A percentile compares a stretch with the other conserved stretches of the same genome.
Evolutionary conservation across 1,284 basidiomycete species (phyloP).

Genomic region (Mixia osmundae): DNA sequence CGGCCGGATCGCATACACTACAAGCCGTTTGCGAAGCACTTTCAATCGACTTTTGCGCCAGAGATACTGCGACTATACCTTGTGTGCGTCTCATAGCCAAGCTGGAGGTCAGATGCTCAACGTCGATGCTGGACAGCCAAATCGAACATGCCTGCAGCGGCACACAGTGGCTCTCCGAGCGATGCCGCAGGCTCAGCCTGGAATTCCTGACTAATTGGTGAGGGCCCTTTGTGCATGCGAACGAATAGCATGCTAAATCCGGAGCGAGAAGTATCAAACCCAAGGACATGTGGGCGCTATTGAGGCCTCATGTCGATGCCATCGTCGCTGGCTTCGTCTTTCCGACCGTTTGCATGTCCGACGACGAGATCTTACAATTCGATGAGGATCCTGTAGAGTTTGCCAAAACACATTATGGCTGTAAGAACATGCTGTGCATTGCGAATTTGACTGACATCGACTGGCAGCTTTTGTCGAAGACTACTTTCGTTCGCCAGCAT

Average conservation of each 20-base stretch:
- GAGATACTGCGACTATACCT: slow-evolving; percentile 60
- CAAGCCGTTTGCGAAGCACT: slow-evolving; percentile 44
- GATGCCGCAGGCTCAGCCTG: slow-evolving; percentile 55
- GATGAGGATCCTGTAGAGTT: slow-evolving; percentile 55
- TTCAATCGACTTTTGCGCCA: slow-evolving; percentile 50
- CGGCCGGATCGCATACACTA: slow-evolving; percentile 42
- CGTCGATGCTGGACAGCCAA: slow-evolving; percentile 6
- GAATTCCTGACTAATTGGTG: slow-evolving; percentile 65
- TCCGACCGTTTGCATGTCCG: slow-evolving; percentile 57
- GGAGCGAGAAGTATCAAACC: slow-evolving; percentile 45
- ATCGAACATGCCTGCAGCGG: slow-evolving; percentile 36
- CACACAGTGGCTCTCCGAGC: slow-evolving; percentile 51
- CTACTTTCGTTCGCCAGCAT: slow-evolving; percentile 40
- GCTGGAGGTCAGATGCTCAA: slow-evolving; percentile 4
- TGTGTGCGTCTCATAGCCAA: slow-evolving; percentile 30
- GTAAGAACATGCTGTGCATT: slow-evolving; percentile 27
- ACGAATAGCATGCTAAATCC: not conserved
- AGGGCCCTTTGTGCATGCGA: slow-evolving; percentile 18
- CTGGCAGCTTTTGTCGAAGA: slow-evolving; percentile 49
- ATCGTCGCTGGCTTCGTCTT: slow-evolving; percentile 55
- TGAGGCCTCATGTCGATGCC: slow-evolving; percentile 54
- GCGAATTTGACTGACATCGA: not conserved
- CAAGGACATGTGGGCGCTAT: slow-evolving; percentile 55
- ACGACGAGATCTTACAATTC: slow-evolving; percentile 42
- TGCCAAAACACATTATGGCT: slow-evolving; percentile 37